Conservation (phyloP, 345 rosid genomes). For the Mangifera indica region DNA sequence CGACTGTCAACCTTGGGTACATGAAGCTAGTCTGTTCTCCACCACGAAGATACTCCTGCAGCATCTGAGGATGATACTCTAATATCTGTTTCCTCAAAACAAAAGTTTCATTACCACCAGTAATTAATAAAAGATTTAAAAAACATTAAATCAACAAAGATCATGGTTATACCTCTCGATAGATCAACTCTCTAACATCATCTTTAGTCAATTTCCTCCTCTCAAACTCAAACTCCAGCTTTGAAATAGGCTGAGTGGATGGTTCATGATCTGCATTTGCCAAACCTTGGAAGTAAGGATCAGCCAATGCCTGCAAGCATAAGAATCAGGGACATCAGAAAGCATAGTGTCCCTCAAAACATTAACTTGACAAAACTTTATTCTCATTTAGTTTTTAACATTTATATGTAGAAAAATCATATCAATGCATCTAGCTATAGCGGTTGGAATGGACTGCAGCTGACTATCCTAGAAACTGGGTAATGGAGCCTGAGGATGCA, state of each 20-base stretch:
- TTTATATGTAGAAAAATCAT: not conserved
- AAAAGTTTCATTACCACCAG: conserved; percentile 3
- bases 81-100: conserved; percentile 57
- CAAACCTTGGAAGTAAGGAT: conserved; percentile 86
- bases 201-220: conserved; percentile 89
- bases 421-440: conserved; percentile 3
- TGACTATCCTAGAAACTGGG: not conserved
- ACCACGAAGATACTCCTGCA: conserved; percentile 87
- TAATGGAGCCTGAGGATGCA: not conserved
- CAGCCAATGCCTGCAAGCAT: conserved; percentile 74
- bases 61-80: conserved; percentile 98
- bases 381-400: not conserved
- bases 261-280: conserved; percentile 90
- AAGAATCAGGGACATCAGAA: conserved; percentile 16
- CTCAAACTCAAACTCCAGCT: conserved; percentile 98
- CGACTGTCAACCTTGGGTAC: conserved; percentile 76
- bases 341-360: not conserved
- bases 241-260: conserved; percentile 84
- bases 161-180: conserved; percentile 72
- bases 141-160: conserved; percentile 8
- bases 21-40: conserved; percentile 96
- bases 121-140: conserved; percentile 12
- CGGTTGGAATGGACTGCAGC: not conserved
- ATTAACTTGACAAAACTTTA: not conserved
- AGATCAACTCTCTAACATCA: conserved; percentile 94